A percentile compares a stretch with the other conserved stretches of the same genome.
These are phyloP conservation scores for Medicago ruthenica DNA, from an alignment of 306 rosid species.

Conservation along the genomic window DNA sequence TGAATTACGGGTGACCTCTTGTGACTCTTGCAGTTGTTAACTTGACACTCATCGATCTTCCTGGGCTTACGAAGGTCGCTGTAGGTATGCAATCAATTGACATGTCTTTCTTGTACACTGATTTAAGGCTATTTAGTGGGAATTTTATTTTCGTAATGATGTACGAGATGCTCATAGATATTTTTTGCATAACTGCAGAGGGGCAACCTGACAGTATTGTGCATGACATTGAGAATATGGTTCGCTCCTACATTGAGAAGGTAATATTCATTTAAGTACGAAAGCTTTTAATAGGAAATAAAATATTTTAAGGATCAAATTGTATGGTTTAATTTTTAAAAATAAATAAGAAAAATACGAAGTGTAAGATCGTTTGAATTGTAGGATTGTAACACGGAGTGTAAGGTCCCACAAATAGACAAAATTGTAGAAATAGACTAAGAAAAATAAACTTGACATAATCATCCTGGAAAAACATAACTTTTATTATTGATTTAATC, in stretches of 20 bases:
- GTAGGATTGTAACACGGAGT: no score
- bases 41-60: slow-evolving; percentile 96
- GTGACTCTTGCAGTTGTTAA: slow-evolving; percentile 75
- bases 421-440: no score
- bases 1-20: slow-evolving; percentile 32
- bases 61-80: slow-evolving; percentile 96
- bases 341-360: not conserved
- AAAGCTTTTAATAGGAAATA: slow-evolving; percentile 11
- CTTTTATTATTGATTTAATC: no score
- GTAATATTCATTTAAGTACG: slow-evolving; percentile 50
- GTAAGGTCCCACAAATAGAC: no score
- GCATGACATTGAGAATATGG: slow-evolving; percentile 90
- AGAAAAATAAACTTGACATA: no score
- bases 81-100: slow-evolving; percentile 65
- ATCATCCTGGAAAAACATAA: no score
- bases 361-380: no score
- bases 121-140: not conserved
- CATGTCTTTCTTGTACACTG: slow-evolving; percentile 33
- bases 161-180: slow-evolving; percentile 25
- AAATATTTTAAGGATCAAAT: slow-evolving; percentile 15
- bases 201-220: slow-evolving; percentile 95
- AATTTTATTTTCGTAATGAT: slow-evolving; percentile 1
- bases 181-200: slow-evolving; percentile 59
- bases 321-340: slow-evolving; percentile 2
- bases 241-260: slow-evolving; percentile 94